Base-by-base conservation (phyloP, 148 eudicot genomes). In the Cornus florida region DNA sequence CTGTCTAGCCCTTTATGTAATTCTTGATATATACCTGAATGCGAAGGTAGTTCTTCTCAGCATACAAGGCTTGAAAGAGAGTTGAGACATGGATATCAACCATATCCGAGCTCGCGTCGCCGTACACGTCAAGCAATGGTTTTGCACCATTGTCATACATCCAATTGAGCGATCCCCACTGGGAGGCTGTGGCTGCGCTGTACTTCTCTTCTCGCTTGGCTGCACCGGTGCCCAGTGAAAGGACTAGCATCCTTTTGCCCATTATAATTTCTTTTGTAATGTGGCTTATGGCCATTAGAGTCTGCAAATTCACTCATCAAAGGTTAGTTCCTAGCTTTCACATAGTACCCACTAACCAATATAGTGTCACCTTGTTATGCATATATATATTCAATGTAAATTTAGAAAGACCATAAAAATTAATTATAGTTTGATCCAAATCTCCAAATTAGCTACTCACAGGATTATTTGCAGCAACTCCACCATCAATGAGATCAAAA, bases 401-500 rank as follows among this genome's bases (percentile, higher is more conserved):
- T n/a, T n/a, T n/a, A n/a, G n/a, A n/a, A n/a, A n/a, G n/a, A n/a
- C n/a, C n/a, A n/a, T n/a, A n/a, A n/a, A n/a, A n/a, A n/a, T n/a
- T n/a, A n/a, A n/a, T 33, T 33, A 33, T 33, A 33, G 35, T 33
- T 33, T 33, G 35, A 33, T 33, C 35, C 3, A 33, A 33, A 33
- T 33, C 35, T 33, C 2, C 35, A 33, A 28, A n/a, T 13, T 10
- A 46, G n/a, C 10, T 13, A 23, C 79, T 74, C 78, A 88, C 91
- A 66, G 91, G 91, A 67, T 88, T 88, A 77, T 82, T 86, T 24
- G 89, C 89, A 60, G 84, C 91, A 17, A 88, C 79, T 0, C 87
- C 91, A 14, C 91, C 91, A 80, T 88, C 91, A 14, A 88, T 79
- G 72, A 88, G 91, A 77, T 88, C 53, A 38, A 74, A 88, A 38